These are phyloP conservation scores for Apiospora pterosperma DNA, from an alignment of 2,329 filamentous ascomycete genomes.

Conservation along the genomic window DNA sequence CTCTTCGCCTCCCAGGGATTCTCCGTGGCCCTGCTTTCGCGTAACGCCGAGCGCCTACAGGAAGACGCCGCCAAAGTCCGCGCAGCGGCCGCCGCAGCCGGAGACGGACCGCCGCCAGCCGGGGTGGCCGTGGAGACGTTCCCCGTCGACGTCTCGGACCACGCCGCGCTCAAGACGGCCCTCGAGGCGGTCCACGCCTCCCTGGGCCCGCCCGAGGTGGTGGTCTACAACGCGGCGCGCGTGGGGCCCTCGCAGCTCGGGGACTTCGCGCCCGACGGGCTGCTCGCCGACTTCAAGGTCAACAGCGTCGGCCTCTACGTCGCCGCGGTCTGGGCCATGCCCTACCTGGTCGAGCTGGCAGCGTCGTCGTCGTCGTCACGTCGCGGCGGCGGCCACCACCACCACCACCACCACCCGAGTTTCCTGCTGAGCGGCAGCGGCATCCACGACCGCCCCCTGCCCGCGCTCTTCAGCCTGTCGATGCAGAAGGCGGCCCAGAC, in stretches of 20 bases:
- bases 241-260: neutral
- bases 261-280: neutral
- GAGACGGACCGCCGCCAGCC: neutral
- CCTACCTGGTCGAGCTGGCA: neutral
- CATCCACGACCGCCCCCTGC: neutral
- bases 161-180: neutral
- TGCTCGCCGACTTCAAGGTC: neutral
- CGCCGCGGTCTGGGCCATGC: neutral
- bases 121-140: neutral
- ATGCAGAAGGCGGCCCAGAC: neutral
- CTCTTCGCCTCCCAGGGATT: neutral
- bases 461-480: neutral
- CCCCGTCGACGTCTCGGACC: neutral
- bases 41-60: neutral
- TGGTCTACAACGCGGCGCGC: neutral
- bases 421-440: neutral
- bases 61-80: neutral
- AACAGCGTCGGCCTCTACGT: neutral
- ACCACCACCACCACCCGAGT: too few relatives aligned
- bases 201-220: neutral
- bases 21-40: neutral
- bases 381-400: too few relatives aligned
- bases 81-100: neutral
- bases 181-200: neutral
- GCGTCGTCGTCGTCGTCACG: too few relatives aligned